Evolutionary conservation across 306 rosid genomes (phyloP).

Genomic region (Sphenostylis stenocarpa): DNA sequence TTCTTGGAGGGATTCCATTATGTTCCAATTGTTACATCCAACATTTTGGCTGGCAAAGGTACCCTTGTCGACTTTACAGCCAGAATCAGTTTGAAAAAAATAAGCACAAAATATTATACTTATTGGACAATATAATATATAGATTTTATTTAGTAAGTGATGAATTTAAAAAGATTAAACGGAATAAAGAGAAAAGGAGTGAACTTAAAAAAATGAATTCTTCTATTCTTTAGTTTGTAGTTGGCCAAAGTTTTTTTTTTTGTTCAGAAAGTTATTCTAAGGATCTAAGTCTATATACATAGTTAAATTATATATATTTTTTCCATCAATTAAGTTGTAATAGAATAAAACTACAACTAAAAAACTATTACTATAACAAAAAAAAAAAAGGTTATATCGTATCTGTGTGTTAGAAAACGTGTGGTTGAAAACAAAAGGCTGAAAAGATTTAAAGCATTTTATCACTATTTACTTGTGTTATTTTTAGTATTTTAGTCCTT

Average conservation of each 20-base stretch:
- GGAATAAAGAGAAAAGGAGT: background rate
- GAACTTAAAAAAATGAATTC: background rate
- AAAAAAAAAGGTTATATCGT: background rate
- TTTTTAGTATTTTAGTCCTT: too few species aligned
- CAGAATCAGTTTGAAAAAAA: background rate
- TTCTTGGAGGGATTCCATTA: slow-evolving; percentile 31
- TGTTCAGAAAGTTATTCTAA: background rate
- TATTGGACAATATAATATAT: background rate
- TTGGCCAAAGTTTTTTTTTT: background rate
- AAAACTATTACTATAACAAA: too few species aligned
- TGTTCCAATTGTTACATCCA: slow-evolving; percentile 13
- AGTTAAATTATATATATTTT: background rate
- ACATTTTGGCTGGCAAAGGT: slow-evolving; percentile 43
- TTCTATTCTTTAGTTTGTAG: background rate
- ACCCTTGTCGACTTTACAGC: background rate
- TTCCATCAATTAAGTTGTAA: too few species aligned
- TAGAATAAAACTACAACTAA: background rate
- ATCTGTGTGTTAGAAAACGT: too few species aligned
- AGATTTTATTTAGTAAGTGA: background rate
- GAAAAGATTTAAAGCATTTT: background rate
- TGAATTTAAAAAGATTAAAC: background rate
- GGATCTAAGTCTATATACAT: background rate
- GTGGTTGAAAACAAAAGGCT: background rate
- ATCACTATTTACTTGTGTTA: background rate
- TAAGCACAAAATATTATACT: background rate